phyloP scores from a whole-genome alignment of 2,329 filamentous ascomycete species.

The Fusarium sp. region DNA sequence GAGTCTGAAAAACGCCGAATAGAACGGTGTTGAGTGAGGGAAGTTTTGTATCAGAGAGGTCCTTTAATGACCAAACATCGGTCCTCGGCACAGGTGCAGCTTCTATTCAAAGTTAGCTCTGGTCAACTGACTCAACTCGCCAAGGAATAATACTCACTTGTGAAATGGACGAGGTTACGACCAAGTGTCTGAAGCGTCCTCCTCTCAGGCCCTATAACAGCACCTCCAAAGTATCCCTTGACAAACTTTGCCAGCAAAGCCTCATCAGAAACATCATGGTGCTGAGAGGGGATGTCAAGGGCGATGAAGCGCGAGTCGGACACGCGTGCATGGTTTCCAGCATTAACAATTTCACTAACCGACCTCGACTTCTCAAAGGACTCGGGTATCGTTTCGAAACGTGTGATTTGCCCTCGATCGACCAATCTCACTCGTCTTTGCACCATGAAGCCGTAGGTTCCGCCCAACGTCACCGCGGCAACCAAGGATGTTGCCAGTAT shows the following conservation, averaged over 20 bases:
- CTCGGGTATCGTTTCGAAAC: slow-evolving; percentile 30
- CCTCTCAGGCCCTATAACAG: slow-evolving; percentile 45
- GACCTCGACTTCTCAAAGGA: slow-evolving; percentile 41
- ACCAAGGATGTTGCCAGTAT: slow-evolving; percentile 28
- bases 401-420: slow-evolving; percentile 31
- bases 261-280: slow-evolving; percentile 39
- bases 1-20: slow-evolving; percentile 46
- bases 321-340: slow-evolving; percentile 18
- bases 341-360: slow-evolving; percentile 44
- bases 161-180: slow-evolving; percentile 27
- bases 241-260: slow-evolving; percentile 45
- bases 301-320: slow-evolving; percentile 43
- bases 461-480: slow-evolving; percentile 18
- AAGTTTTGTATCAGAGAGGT: slow-evolving; percentile 32
- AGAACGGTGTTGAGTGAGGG: slow-evolving; percentile 37
- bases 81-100: neutral
- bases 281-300: slow-evolving; percentile 32
- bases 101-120: slow-evolving; percentile 13
- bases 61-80: slow-evolving; percentile 31
- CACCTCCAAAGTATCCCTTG: slow-evolving; percentile 47
- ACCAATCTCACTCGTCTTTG: slow-evolving; percentile 17
- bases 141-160: slow-evolving; percentile 9
- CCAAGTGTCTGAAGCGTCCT: slow-evolving; percentile 23
- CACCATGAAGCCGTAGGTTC: slow-evolving; percentile 32
- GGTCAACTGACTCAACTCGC: accelerated